Conservation (phyloP, 2,329 filamentous ascomycete genomes). For the Aspergillus hortae region DNA sequence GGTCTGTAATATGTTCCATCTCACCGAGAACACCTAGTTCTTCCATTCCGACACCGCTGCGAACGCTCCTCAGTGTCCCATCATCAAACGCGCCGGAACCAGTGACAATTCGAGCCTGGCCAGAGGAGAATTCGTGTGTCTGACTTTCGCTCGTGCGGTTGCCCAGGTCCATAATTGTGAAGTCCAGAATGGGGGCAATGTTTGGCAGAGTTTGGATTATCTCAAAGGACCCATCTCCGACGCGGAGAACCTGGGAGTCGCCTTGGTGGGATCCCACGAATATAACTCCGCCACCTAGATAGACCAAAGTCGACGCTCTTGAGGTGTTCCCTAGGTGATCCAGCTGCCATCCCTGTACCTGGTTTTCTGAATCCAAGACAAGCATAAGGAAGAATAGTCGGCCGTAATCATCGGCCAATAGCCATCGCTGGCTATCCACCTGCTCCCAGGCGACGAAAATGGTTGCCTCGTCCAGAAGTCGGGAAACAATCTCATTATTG, state of each 20-base stretch:
- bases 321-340: slow-evolving; percentile 66
- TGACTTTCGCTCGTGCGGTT: slow-evolving; percentile 74
- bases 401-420: slow-evolving; percentile 92
- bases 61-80: slow-evolving; percentile 81
- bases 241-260: slow-evolving; percentile 76
- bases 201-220: slow-evolving; percentile 75
- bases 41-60: slow-evolving; percentile 90
- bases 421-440: slow-evolving; percentile 74
- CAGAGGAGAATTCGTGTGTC: slow-evolving; percentile 88
- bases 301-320: slow-evolving; percentile 73
- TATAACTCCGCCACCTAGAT: slow-evolving; percentile 63
- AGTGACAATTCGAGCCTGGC: slow-evolving; percentile 88
- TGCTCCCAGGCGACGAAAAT: slow-evolving; percentile 91
- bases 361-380: slow-evolving; percentile 58
- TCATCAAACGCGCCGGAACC: slow-evolving; percentile 88
- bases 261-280: slow-evolving; percentile 92
- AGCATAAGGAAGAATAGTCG: slow-evolving; percentile 81
- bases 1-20: slow-evolving; percentile 66
- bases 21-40: slow-evolving; percentile 79
- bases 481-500: slow-evolving; percentile 62
- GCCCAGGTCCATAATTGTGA: slow-evolving; percentile 94
- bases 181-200: slow-evolving; percentile 88
- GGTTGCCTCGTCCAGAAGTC: slow-evolving; percentile 66
- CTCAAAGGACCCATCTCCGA: slow-evolving; percentile 59
- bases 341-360: slow-evolving; percentile 71